Base-by-base conservation (phyloP, 163 green algal species). In the Chlorella variabilis region DNA sequence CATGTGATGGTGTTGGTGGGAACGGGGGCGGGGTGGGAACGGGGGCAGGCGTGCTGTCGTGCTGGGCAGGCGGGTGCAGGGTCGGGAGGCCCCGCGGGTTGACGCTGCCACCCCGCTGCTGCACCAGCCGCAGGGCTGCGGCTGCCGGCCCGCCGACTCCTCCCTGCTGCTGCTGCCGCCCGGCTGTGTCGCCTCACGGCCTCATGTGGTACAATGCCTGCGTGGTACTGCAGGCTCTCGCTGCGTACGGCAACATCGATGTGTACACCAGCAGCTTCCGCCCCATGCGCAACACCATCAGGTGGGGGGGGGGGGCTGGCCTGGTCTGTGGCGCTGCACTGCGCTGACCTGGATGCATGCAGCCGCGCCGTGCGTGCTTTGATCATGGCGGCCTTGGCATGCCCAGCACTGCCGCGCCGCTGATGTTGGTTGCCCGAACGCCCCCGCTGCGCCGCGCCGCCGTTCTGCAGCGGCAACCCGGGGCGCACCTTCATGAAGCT, bases 261-360 rank as follows among this genome's bases (percentile, higher is more conserved):
- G 87, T 98, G 21, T 98, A 94, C 91, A 95, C 91, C 27, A 93
- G 91, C 61, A 90, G 87, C 67, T 98, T 98, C 90, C 87, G 89
- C 58, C 91, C 95, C 67, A 98, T 98, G 95, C 88, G 92, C 65
- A 98, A 97, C 86, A 98, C 95, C 25, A 91, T 98, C 73, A 80
- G 73, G 73, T 80, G 73, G 4, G 34, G 1, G 0, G 36, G 4
- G 31, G 2, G 27, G 29, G 9, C 25, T 23, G 45, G 45, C 45
- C 45, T 11, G n/a, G n/a, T 36, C 17, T 36, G 58, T 13, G 23
- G 11, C 17, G 5, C 27, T 18, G 25, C 27, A 38, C 17, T 36
- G 58, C 27, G n/a, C 15, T 62, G 45, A 11, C 54, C 18, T 29
- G 21, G n/a, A 67, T n/a, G n/a, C 59, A 67, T 33, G 54, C 54